Percentiles rank a stretch among this genome's conserved stretches.
These are phyloP conservation scores for Amaranthus tricolor DNA, from an alignment of 179 eudicot genomes.

Conservation along the genomic window DNA sequence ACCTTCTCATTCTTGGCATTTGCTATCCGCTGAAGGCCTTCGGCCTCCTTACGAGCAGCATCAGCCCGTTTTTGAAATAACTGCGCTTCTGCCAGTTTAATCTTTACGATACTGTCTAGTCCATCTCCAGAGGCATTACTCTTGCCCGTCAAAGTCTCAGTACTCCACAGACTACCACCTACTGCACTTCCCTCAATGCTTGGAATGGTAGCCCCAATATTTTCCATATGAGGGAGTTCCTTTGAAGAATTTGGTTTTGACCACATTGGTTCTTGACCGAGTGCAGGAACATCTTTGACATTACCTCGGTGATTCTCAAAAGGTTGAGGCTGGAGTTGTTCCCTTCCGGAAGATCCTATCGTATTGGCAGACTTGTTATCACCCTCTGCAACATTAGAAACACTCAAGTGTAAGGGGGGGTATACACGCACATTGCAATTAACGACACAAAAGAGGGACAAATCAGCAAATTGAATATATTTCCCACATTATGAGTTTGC, in stretches of 20 bases:
- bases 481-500: too few species aligned
- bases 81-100: conserved; percentile 83
- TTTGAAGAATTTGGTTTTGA: conserved; percentile 42
- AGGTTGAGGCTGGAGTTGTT: conserved; percentile 32
- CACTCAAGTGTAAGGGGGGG: conserved; percentile 18
- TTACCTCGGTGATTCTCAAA: conserved; percentile 42
- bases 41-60: conserved; percentile 89
- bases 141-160: conserved; percentile 35
- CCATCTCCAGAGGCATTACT: conserved; percentile 56
- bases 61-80: conserved; percentile 95
- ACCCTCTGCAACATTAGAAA: conserved; percentile 41
- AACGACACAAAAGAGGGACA: not conserved
- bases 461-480: not conserved
- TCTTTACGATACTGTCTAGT: conserved; percentile 74
- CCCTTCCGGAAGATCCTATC: conserved; percentile 43
- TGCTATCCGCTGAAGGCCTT: conserved; percentile 70
- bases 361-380: conserved; percentile 47
- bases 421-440: not conserved
- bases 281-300: conserved; percentile 30
- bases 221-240: conserved; percentile 42
- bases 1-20: conserved; percentile 59
- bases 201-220: conserved; percentile 32
- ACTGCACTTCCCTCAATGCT: conserved; percentile 38
- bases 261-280: conserved; percentile 56
- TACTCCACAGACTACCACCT: conserved; percentile 34